A percentile compares a stretch with the other conserved stretches of the same genome.
Evolutionary conservation across 1,284 basidiomycete genomes (phyloP).

Genomic region (Pseudozyma sp.): DNA sequence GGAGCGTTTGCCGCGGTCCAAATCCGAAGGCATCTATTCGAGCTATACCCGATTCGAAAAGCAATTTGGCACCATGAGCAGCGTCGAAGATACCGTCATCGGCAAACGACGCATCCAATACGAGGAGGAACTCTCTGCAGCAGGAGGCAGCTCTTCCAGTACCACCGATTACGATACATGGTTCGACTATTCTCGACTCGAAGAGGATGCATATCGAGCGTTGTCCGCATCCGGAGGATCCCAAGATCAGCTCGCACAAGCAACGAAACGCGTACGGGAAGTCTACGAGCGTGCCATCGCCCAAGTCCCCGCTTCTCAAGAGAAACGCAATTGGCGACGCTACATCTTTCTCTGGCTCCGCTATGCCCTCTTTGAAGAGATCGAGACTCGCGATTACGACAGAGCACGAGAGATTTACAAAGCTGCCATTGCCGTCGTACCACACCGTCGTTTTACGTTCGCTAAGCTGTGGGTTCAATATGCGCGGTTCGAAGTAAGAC

Average conservation of each 20-base stretch:
- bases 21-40: slow-evolving; percentile 85
- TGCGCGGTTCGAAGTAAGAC: slow-evolving; percentile 90
- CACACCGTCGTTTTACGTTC: slow-evolving; percentile 96
- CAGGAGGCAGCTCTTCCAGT: slow-evolving; percentile 74
- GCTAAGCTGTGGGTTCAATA: slow-evolving; percentile 83
- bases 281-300: slow-evolving; percentile 97
- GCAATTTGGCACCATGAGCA: slow-evolving; percentile 89
- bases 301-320: slow-evolving; percentile 86
- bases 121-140: slow-evolving; percentile 70
- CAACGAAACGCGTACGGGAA: slow-evolving; percentile 78
- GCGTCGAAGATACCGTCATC: slow-evolving; percentile 91
- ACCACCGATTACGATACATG: slow-evolving; percentile 93
- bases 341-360: slow-evolving; percentile 97
- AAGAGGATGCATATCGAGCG: slow-evolving; percentile 86
- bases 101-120: slow-evolving; percentile 97
- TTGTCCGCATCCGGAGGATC: slow-evolving; percentile 48
- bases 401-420: slow-evolving; percentile 92
- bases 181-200: slow-evolving; percentile 95
- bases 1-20: slow-evolving; percentile 87
- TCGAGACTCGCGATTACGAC: slow-evolving; percentile 88
- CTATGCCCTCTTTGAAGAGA: slow-evolving; percentile 97
- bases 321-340: slow-evolving; percentile 81
- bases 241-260: slow-evolving; percentile 29
- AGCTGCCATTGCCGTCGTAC: slow-evolving; percentile 86
- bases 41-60: slow-evolving; percentile 98